These are phyloP conservation scores for Yamadazyma nakazawae DNA, from an alignment of 805 yeast species.

Conservation along the genomic window DNA sequence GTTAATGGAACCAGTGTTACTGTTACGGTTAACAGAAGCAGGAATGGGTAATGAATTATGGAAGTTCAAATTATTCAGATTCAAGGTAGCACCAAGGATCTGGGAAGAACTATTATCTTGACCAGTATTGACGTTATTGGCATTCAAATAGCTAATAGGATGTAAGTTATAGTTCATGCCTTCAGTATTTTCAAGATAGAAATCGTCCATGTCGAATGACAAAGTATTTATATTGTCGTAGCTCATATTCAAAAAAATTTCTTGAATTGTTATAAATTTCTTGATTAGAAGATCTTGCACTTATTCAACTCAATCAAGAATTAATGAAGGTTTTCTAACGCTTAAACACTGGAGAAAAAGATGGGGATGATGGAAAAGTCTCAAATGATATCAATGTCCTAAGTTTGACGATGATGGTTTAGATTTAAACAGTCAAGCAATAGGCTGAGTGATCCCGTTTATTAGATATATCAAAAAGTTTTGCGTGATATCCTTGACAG, in stretches of 20 bases:
- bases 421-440: neutral
- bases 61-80: slow-evolving; percentile 5
- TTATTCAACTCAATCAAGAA: neutral
- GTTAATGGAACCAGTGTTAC: neutral
- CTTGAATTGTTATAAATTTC: slow-evolving; percentile 2
- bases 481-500: slow-evolving; percentile 1
- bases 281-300: slow-evolving; percentile 1
- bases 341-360: neutral
- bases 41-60: slow-evolving; percentile 6
- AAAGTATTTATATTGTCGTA: slow-evolving; percentile 8
- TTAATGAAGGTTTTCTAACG: neutral
- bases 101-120: neutral
- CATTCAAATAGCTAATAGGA: slow-evolving; percentile 44
- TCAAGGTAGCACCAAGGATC: neutral
- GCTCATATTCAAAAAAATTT: slow-evolving; percentile 4
- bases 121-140: slow-evolving; percentile 14
- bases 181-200: neutral
- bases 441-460: neutral
- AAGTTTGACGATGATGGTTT: neutral
- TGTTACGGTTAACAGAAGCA: slow-evolving; percentile 3
- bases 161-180: slow-evolving; percentile 41
- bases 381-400: no score
- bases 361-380: no score
- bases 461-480: neutral
- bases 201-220: slow-evolving; percentile 5